Evolutionary conservation across 169 alveolate species (phyloP), one percentile per base, ranked within the genome.

Genomic region (Plasmodium cynomolgi): DNA sequence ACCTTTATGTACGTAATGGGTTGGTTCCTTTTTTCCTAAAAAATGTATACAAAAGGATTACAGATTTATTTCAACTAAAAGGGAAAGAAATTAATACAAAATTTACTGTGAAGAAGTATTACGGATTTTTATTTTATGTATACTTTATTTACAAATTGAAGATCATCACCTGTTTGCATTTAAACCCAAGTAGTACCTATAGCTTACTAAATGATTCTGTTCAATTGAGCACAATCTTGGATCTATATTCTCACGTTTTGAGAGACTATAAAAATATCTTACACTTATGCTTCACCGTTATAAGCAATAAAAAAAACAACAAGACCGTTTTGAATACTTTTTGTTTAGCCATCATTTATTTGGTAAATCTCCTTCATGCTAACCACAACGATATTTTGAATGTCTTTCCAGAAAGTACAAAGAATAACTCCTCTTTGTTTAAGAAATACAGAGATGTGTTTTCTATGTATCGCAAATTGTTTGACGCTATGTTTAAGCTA

Each of bases 101-200:
- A 9, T 85, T 85, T 75, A 85, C 93, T 11, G 15, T 85, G 39
- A 85, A 85, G 41, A 85, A 85, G 56, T 85, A 85, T 75, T 85
- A 85, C 68, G 81, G 41, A 26, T 11, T 85, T 50, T 6, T 85
- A 41, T 50, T 85, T 33, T 85, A 75, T 75, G 85, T 56, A n/a
- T 85, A 85, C 68, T 75, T 85, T 17, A 23, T 85, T 5, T 85
- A 85, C 39, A 85, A 85, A 85, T 54, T 85, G 41, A 85, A 85
- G 41, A 85, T 85, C 17, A n/a, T 75, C 9, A 75, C 68, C 15
- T 75, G 4, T 54, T n/a, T 85, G 54, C 62, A 75, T 68, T 9
- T 85, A 13, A 44, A 85, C 29, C 80, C 50, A 17, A 11, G 15
- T 9, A 50, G 37, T 39, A 74, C 56, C 31, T 31, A 17, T 15